Evolutionary conservation across 176 grass and related monocot genomes (phyloP), one percentile per base, ranked within the genome.

Genomic region (Rhipidocladum racemiflorum): DNA sequence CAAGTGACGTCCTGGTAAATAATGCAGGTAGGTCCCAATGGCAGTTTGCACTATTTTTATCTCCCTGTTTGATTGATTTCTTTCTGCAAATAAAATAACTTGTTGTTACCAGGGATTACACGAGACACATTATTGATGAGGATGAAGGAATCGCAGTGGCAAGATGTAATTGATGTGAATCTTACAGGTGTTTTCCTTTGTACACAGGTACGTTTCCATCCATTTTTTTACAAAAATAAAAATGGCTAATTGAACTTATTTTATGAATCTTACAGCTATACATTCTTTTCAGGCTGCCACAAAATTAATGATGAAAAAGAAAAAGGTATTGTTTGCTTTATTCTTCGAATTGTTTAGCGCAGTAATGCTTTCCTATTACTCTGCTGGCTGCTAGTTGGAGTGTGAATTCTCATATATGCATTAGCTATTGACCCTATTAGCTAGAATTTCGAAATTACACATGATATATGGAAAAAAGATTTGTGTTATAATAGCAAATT

Each of bases 101-200:
- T 67, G 53, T 2, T 93, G 76, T 65, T 78, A 83, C 34, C 74
- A 99, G 96, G 96, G 77, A 99, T 95, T 85, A 99, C 96, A 60
- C 74, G 96, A 43, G 96, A 99, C 48, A 93, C 93, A 61, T 84
- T 99, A 75, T 89, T 99, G 77, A 99, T 99, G 93, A 88, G 96
- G 85, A 99, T 99, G 96, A 99, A 99, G 83, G 95, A 91, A 95
- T 84, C 89, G 40, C 96, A 99, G 81, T 99, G 96, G 96, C 93
- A 95, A 86, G 96, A 99, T 77, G 96, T 99, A 72, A 99, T 99
- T 83, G 96, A 91, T 65, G 81, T 95, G 45, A 99, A 99, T 83
- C 89, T 99, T 86, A 99, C 96, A 28, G 96, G 96, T 35, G 89
- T 95, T 62, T 99, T 99, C 80, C 87, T 99, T 34, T 99, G 96